Conservation (phyloP, 23 red algal genomes). For the Gracilaria vermiculophylla region DNA sequence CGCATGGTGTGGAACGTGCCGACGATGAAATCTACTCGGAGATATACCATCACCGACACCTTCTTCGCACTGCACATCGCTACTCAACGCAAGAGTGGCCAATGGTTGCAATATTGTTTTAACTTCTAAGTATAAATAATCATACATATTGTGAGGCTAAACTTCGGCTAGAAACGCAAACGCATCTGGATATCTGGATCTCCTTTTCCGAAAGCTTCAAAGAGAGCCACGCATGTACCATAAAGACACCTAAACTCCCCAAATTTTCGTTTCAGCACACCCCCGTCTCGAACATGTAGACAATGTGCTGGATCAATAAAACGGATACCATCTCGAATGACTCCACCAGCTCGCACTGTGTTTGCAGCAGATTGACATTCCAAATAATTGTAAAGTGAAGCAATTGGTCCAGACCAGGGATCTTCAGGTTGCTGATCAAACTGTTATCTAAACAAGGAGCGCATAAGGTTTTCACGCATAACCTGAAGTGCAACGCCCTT, state of each 20-base stretch:
- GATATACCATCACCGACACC: too few relatives aligned
- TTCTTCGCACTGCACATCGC: too few relatives aligned
- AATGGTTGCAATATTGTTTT: not conserved
- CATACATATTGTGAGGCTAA: conserved; percentile 3
- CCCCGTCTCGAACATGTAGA: not conserved
- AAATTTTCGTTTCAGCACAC: conserved; percentile 17
- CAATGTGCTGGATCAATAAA: not conserved
- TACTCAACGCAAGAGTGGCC: not conserved
- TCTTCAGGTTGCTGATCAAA: not conserved
- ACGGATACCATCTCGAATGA: not conserved
- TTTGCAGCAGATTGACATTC: not conserved
- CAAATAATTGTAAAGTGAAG: not conserved
- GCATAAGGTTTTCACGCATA: not conserved
- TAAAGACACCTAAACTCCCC: not conserved
- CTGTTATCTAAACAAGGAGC: not conserved
- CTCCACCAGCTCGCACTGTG: not conserved
- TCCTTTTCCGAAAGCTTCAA: conserved; percentile 10
- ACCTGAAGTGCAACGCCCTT: too few relatives aligned
- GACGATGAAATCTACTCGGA: too few relatives aligned
- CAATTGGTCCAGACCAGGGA: not conserved
- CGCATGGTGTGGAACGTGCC: too few relatives aligned
- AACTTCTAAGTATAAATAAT: not conserved
- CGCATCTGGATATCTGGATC: conserved; percentile 6
- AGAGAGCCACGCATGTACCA: not conserved
- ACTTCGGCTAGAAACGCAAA: not conserved